Conservation (phyloP, 129 eudicot species). For the Arctium minus region DNA sequence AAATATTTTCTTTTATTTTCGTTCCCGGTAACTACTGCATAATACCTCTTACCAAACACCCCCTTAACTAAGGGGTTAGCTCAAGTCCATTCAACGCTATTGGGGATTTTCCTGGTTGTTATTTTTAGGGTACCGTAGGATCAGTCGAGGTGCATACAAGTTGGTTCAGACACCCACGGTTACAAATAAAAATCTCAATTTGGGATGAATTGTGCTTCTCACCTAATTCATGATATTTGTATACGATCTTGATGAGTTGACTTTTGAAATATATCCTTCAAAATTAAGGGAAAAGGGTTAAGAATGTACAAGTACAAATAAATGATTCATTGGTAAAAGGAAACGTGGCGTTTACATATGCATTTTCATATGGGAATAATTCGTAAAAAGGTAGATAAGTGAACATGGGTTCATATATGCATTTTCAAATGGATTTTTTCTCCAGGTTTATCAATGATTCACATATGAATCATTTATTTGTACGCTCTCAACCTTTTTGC, state of each 20-base stretch:
- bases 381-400: neutral
- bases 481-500: neutral
- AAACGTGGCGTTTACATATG: no score
- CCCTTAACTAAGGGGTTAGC: neutral
- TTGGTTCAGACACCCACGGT: neutral
- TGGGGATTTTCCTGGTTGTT: neutral
- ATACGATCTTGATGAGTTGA: no score
- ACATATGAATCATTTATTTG: no score
- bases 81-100: neutral
- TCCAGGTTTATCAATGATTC: neutral
- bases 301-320: no score
- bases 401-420: neutral
- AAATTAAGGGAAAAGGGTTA: no score
- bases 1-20: no score
- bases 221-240: neutral
- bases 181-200: neutral
- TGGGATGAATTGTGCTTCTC: neutral
- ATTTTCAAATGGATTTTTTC: neutral
- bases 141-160: neutral
- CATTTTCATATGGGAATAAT: no score
- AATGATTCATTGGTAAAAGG: no score
- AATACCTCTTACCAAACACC: no score
- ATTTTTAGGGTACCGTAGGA: neutral
- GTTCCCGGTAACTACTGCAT: no score
- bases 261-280: no score